These are phyloP conservation scores for Eucalyptus cloeziana DNA, from an alignment of 345 rosid species.

Conservation along the genomic window DNA sequence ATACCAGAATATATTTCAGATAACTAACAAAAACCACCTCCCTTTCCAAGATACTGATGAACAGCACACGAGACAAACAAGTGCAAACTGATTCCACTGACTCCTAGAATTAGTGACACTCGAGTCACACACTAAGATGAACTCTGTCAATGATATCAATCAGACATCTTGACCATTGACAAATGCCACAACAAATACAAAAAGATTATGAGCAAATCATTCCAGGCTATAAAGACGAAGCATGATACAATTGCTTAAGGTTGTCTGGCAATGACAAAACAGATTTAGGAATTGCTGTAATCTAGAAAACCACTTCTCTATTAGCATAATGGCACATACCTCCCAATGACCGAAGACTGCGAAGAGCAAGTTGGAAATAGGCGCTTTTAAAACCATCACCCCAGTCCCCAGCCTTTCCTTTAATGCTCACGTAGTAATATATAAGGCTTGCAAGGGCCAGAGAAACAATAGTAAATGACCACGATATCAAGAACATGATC, in stretches of 20 bases:
- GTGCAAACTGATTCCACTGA: background rate
- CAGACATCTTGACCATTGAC: background rate
- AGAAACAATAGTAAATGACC: constrained; percentile 90
- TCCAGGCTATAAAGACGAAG: background rate
- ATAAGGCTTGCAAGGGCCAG: constrained; percentile 97
- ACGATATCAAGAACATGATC: constrained; percentile 98
- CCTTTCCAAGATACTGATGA: background rate
- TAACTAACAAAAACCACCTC: background rate
- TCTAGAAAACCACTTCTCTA: background rate
- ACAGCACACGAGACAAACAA: background rate
- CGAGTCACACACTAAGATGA: background rate
- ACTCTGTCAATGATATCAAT: background rate
- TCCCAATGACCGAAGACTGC: constrained; percentile 98
- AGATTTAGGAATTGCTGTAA: background rate
- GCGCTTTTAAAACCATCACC: constrained; percentile 99
- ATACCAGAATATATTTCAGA: background rate
- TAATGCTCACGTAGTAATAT: constrained; percentile 90
- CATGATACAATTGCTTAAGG: background rate
- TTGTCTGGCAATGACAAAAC: background rate
- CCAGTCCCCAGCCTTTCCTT: constrained; percentile 99
- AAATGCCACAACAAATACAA: background rate
- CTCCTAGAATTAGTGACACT: background rate
- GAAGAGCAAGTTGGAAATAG: constrained; percentile 96
- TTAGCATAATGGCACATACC: constrained; percentile 24
- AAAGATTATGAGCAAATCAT: background rate